These are phyloP conservation scores for Gloeostereum incarnatum DNA, from an alignment of 768 basidiomycete genomes.

Conservation along the genomic window DNA sequence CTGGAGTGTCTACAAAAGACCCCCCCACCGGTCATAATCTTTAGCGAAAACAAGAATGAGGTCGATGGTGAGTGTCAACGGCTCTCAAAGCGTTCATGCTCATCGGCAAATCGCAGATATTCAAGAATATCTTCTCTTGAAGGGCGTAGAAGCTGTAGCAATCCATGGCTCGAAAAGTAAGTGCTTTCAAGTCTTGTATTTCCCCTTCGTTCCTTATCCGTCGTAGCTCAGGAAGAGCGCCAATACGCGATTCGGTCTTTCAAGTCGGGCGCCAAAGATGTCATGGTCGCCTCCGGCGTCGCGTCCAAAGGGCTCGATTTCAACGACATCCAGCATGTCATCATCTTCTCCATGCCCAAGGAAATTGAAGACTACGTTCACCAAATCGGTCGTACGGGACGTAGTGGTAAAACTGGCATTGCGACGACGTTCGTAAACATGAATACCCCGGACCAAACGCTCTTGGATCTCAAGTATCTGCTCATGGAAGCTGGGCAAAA, in stretches of 20 bases:
- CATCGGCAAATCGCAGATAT: constrained; percentile 55
- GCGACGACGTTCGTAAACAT: constrained; percentile 99
- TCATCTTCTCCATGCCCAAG: constrained; percentile 99
- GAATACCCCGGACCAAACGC: constrained; percentile 93
- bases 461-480: constrained; percentile 94
- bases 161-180: constrained; percentile 97
- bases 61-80: constrained; percentile 81
- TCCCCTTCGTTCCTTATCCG: constrained; percentile 1
- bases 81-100: background rate
- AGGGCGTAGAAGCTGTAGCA: constrained; percentile 97
- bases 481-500: constrained; percentile 97
- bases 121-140: constrained; percentile 92
- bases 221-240: constrained; percentile 89
- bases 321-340: constrained; percentile 97
- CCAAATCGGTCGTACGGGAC: constrained; percentile 96
- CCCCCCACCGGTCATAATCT: constrained; percentile 94
- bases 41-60: constrained; percentile 99
- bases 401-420: constrained; percentile 97
- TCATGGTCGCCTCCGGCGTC: constrained; percentile 98
- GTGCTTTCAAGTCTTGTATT: constrained; percentile 13
- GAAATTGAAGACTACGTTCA: constrained; percentile 99
- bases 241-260: constrained; percentile 99
- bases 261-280: constrained; percentile 95
- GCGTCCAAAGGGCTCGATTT: constrained; percentile 99
- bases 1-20: constrained; percentile 98